Conservation (phyloP, 2,329 filamentous ascomycete genomes). For the Eutypella sp. region DNA sequence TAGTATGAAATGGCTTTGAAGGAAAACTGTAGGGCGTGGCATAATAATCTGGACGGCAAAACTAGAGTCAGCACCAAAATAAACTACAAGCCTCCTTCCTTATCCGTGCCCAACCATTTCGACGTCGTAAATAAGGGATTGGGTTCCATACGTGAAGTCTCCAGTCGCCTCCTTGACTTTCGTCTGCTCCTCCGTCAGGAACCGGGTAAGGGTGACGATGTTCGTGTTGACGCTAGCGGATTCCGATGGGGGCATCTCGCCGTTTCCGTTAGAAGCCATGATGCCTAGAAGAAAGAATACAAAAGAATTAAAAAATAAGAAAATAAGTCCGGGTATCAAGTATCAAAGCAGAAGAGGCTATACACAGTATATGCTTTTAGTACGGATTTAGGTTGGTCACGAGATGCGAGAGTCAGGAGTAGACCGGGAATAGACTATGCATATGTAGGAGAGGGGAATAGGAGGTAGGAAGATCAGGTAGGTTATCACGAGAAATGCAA, state of each 20-base stretch:
- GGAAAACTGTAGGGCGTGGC: conserved; percentile 96
- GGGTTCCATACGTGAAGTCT: conserved; percentile 87
- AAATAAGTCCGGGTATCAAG: too few species aligned
- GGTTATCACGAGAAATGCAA: too few species aligned
- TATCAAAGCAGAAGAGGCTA: too few species aligned
- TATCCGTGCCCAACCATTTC: too few species aligned
- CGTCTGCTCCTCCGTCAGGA: conserved; percentile 90
- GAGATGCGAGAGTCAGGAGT: too few species aligned
- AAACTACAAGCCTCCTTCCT: too few species aligned
- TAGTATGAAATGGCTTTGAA: conserved; percentile 99
- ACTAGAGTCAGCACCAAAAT: conserved; percentile 6
- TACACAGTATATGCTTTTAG: too few species aligned
- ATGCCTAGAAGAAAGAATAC: conserved; percentile 3
- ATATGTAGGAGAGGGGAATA: too few species aligned
- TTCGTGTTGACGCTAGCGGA: conserved; percentile 88
- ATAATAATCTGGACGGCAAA: conserved; percentile 64
- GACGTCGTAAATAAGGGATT: neutral
- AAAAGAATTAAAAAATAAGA: conserved; percentile 1
- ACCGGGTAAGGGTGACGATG: conserved; percentile 91
- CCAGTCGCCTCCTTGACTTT: conserved; percentile 94
- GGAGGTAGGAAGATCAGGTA: too few species aligned
- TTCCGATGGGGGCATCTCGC: conserved; percentile 33
- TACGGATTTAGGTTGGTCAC: too few species aligned
- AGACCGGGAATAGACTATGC: too few species aligned
- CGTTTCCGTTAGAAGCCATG: conserved; percentile 21